Evolutionary conservation across 2,329 filamentous ascomycete genomes (phyloP).

Genomic region (Pyrenochaeta sp.): DNA sequence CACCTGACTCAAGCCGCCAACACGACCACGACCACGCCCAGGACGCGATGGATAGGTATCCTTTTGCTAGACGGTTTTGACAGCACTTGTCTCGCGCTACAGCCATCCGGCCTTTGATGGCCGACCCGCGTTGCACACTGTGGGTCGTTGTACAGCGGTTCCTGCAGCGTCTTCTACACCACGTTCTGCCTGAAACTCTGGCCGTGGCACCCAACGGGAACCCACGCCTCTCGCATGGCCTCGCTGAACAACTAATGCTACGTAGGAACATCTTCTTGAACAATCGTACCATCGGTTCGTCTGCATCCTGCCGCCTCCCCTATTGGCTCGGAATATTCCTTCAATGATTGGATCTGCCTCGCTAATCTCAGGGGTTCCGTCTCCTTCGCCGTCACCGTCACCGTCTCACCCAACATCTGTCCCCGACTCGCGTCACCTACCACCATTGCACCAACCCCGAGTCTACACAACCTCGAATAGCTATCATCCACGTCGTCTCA

Average conservation of each 20-base stretch:
- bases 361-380: constrained; percentile 16
- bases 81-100: not conserved
- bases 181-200: not conserved
- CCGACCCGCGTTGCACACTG: not conserved
- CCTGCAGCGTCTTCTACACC: not conserved
- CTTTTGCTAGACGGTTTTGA: not conserved
- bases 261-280: too few relatives aligned
- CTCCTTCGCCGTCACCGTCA: too few relatives aligned
- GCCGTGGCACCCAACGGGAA: not conserved
- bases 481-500: too few relatives aligned
- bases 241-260: too few relatives aligned
- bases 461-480: too few relatives aligned
- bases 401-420: too few relatives aligned
- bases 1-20: constrained; percentile 5
- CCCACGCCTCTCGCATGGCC: too few relatives aligned
- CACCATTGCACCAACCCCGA: too few relatives aligned
- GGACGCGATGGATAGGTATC: not conserved
- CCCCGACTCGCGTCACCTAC: too few relatives aligned
- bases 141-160: constrained; percentile 1
- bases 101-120: not conserved
- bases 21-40: not conserved
- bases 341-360: constrained; percentile 6
- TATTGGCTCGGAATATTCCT: constrained; percentile 7
- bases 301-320: too few relatives aligned
- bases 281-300: too few relatives aligned